Evolutionary conservation across 805 yeast genomes (phyloP).

Genomic region (Candida jianshihensis): DNA sequence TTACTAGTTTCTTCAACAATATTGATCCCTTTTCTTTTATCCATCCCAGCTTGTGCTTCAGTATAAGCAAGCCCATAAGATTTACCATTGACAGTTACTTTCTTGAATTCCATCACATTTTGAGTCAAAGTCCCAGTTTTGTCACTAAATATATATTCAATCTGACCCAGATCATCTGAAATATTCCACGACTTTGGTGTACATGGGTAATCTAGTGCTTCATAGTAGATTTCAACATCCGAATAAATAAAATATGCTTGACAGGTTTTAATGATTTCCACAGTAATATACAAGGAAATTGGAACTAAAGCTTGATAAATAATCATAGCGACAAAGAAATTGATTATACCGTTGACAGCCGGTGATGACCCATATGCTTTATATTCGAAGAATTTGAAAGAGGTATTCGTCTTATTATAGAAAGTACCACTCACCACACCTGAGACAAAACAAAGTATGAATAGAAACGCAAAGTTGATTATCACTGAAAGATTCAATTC

Average conservation of each 20-base stretch:
- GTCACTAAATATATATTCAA: slow-evolving; percentile 79
- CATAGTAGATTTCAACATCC: slow-evolving; percentile 66
- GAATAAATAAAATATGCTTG: slow-evolving; percentile 78
- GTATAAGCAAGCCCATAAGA: slow-evolving; percentile 77
- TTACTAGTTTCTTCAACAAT: slow-evolving; percentile 48
- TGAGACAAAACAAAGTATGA: slow-evolving; percentile 58
- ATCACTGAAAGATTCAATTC: slow-evolving; percentile 67
- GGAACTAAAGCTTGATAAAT: slow-evolving; percentile 78
- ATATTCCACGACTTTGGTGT: slow-evolving; percentile 82
- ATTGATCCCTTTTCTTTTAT: slow-evolving; percentile 70
- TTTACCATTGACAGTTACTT: slow-evolving; percentile 67
- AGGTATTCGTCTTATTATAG: slow-evolving; percentile 38
- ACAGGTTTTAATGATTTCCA: slow-evolving; percentile 75
- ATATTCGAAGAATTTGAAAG: slow-evolving; percentile 58
- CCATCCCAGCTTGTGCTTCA: slow-evolving; percentile 72
- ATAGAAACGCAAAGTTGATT: slow-evolving; percentile 56
- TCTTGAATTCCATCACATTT: slow-evolving; percentile 80
- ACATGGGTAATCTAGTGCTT: slow-evolving; percentile 68
- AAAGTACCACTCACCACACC: slow-evolving; percentile 69
- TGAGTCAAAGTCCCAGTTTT: slow-evolving; percentile 83
- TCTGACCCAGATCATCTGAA: slow-evolving; percentile 81
- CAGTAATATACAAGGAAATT: slow-evolving; percentile 72
- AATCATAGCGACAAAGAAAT: slow-evolving; percentile 70
- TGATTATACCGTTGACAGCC: slow-evolving; percentile 59
- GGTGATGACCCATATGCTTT: slow-evolving; percentile 62